Percentiles rank a stretch among this genome's conserved stretches.
phyloP scores from a whole-genome alignment of 805 yeast species.

The Pichia kluyveri region DNA sequence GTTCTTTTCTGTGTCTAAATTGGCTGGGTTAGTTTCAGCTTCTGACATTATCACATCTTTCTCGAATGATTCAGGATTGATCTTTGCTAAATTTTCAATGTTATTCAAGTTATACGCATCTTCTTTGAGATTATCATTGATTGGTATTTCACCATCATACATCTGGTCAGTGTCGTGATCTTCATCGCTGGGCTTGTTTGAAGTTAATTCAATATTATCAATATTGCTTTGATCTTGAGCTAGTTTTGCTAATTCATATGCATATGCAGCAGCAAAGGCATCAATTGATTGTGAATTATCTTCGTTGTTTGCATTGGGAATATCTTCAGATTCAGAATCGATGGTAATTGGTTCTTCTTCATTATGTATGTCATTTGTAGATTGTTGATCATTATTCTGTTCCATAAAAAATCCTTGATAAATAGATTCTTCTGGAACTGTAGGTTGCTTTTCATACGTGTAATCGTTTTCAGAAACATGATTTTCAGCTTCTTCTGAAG shows the following conservation, averaged over 20 bases:
- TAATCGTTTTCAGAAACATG: no score
- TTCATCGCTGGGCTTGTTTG: not conserved
- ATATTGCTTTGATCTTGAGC: not conserved
- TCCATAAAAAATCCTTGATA: not conserved
- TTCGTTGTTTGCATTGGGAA: not conserved
- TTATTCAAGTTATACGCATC: no score
- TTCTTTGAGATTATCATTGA: no score
- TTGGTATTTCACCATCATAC: no score
- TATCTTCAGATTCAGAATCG: slow-evolving; percentile 1
- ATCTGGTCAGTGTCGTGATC: no score
- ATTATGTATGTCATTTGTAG: not conserved
- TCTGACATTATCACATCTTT: no score
- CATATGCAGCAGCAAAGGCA: not conserved
- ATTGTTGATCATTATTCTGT: not conserved
- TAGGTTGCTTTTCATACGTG: not conserved
- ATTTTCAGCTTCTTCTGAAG: not conserved
- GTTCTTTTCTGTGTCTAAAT: not conserved
- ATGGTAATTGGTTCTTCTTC: not conserved
- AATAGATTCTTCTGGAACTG: not conserved
- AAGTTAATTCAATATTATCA: not conserved
- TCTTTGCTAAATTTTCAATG: no score
- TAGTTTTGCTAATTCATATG: slow-evolving; percentile 4
- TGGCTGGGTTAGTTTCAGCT: no score
- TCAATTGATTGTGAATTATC: not conserved
- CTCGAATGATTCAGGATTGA: no score